Percentiles rank a stretch among this genome's conserved stretches.
phyloP scores from a whole-genome alignment of 2,329 filamentous ascomycete genomes.

The Bipolaris sorokiniana region DNA sequence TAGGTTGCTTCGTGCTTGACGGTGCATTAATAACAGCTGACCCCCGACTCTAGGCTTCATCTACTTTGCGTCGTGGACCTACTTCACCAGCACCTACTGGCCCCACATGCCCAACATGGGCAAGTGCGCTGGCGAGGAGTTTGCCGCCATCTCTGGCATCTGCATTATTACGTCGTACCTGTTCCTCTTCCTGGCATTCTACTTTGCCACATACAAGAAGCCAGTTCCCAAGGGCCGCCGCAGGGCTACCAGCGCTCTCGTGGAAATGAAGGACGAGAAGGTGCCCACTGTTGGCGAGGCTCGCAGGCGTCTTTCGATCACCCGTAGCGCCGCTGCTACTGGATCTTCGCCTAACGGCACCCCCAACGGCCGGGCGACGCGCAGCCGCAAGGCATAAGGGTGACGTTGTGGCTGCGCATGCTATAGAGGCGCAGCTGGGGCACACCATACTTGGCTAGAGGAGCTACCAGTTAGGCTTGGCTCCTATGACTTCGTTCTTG shows the following conservation, averaged over 20 bases:
- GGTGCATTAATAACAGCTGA: conserved; percentile 23
- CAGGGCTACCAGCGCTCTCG: conserved; percentile 82
- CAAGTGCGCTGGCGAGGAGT: conserved; percentile 93
- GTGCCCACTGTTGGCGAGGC: conserved; percentile 61
- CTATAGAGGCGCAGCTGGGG: neutral
- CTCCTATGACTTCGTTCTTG: conserved; percentile 12
- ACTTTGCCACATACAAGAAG: conserved; percentile 94
- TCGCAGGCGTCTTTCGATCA: conserved; percentile 56
- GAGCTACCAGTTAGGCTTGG: conserved; percentile 7
- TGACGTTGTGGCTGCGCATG: neutral
- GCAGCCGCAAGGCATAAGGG: conserved; percentile 72
- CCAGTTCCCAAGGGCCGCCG: conserved; percentile 73
- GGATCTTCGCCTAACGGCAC: conserved; percentile 54
- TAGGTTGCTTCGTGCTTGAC: conserved; percentile 55
- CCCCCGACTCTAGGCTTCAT: conserved; percentile 76
- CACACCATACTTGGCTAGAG: conserved; percentile 1
- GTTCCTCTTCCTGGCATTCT: conserved; percentile 98
- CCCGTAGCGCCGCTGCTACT: conserved; percentile 51
- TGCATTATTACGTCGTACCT: conserved; percentile 93
- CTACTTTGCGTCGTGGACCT: conserved; percentile 99
- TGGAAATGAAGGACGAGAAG: conserved; percentile 80
- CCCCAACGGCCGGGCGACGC: conserved; percentile 65
- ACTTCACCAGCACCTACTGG: conserved; percentile 94
- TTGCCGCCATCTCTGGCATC: conserved; percentile 91
- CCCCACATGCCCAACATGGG: conserved; percentile 81